Conservation (phyloP, 495 filamentous ascomycete genomes). For the Talaromyces nanjingensis region DNA sequence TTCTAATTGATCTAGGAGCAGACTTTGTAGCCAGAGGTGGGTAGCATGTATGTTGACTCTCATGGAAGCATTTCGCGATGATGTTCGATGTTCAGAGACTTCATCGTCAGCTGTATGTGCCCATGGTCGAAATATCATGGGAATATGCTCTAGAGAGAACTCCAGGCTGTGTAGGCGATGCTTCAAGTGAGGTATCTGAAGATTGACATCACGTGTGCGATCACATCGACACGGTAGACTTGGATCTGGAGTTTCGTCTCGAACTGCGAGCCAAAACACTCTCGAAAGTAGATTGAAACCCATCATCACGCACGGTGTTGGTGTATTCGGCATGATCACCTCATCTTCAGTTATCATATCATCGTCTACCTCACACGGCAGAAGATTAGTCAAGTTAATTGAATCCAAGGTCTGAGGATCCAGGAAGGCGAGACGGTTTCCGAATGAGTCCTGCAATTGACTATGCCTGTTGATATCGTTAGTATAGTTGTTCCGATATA, state of each 20-base stretch:
- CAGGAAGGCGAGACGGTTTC: conserved; percentile 16
- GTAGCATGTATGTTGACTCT: conserved; percentile 19
- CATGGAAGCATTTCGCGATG: conserved; percentile 15
- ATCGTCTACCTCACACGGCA: conserved; percentile 19
- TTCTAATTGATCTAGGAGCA: conserved; percentile 18
- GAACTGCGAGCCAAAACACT: conserved; percentile 16
- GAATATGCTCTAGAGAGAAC: conserved; percentile 10
- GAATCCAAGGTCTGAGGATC: conserved; percentile 13
- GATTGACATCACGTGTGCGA: conserved; percentile 9
- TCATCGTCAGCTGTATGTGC: neutral
- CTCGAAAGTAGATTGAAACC: conserved; percentile 16
- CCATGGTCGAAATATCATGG: conserved; percentile 8
- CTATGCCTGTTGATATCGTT: conserved; percentile 10
- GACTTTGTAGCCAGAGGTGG: conserved; percentile 21
- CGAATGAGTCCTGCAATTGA: conserved; percentile 15
- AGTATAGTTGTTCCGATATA: neutral
- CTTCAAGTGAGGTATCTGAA: conserved; percentile 11
- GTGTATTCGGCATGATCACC: conserved; percentile 8
- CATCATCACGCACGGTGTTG: conserved; percentile 10
- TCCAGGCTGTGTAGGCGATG: conserved; percentile 11
- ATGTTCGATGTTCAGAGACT: neutral
- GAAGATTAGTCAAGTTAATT: conserved; percentile 18
- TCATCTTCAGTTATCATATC: conserved; percentile 19
- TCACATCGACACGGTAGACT: conserved; percentile 13
- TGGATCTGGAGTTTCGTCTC: conserved; percentile 2